Evolutionary conservation across 2,329 filamentous ascomycete genomes (phyloP).

Genomic region (Graphiopsis chlorocephala): DNA sequence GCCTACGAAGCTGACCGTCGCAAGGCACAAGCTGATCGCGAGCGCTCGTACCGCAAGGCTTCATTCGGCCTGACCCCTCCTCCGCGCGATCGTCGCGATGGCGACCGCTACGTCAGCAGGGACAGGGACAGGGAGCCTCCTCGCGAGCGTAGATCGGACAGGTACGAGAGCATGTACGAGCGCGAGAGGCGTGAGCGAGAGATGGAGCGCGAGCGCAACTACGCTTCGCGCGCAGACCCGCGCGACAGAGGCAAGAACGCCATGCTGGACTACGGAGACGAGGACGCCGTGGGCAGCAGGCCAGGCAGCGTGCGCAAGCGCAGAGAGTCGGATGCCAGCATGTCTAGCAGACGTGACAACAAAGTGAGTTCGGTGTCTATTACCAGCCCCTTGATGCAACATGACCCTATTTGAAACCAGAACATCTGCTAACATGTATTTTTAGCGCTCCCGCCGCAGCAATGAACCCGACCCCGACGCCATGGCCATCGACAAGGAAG

Average conservation of each 20-base stretch:
- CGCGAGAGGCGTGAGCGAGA: constrained; percentile 85
- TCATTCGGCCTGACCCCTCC: constrained; percentile 36
- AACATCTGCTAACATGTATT: constrained; percentile 5
- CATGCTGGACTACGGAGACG: constrained; percentile 86
- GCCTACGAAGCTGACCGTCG: constrained; percentile 93
- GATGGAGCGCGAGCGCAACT: constrained; percentile 83
- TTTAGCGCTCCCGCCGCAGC: constrained; percentile 25
- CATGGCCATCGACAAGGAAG: constrained; percentile 43
- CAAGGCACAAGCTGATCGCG: constrained; percentile 88
- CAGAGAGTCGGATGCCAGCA: constrained; percentile 58
- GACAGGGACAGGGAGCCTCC: constrained; percentile 29
- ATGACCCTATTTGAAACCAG: not conserved
- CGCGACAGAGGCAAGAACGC: constrained; percentile 66
- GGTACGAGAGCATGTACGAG: constrained; percentile 62
- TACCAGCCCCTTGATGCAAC: not conserved
- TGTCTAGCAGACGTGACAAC: constrained; percentile 37
- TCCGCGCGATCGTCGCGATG: constrained; percentile 27
- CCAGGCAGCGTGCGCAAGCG: constrained; percentile 65
- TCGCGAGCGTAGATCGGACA: constrained; percentile 25
- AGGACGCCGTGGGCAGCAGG: constrained; percentile 48
- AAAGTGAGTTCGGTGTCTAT: constrained; percentile 37
- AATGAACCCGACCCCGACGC: constrained; percentile 22
- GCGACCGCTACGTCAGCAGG: constrained; percentile 31
- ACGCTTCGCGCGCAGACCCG: constrained; percentile 77
- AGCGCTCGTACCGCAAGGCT: constrained; percentile 85